Base-by-base conservation (phyloP, 495 filamentous ascomycete genomes). In the Acidiella bohemica region DNA sequence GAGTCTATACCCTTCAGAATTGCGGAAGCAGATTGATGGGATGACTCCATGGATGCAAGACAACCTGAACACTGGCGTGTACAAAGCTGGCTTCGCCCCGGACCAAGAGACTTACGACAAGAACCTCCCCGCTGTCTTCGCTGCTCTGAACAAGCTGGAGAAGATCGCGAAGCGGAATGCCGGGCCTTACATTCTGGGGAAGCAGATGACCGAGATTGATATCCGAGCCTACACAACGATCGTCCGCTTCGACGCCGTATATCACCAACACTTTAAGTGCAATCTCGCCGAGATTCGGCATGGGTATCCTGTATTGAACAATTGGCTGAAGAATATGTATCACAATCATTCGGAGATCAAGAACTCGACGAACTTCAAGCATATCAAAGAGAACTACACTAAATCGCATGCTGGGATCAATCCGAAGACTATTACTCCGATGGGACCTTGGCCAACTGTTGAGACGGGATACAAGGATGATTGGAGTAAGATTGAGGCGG, bases 341-440 rank as follows among this genome's bases (percentile, higher is more conserved):
- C 71, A 66, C 65, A 63, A 65, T 30, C 57, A 70, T 1, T 37
- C 46, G 4, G 67, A 62, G 2, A 59, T 49, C 24, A 50, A 36
- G 33, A 46, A 59, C 31, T 53, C 50, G 16, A 63, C 60, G 10
- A 42, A 61, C 31, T 63, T 61, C 46, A 54, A 36, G 30, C 70
- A 73, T 53, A 73, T 75, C 46, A 75, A 73, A 51, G 70, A 75
- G 46, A 71, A 72, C 53, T 73, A 73, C 41, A 70, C 66, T 3
- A 75, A 75, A 49, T 67, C 61, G 36, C 68, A 72, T 39, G 24
- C 19, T 19, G 58, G 52, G 23, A 54, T 63, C 36, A 63, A 63
- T 43, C 58, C 58, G 4, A 50, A 53, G 23, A 52, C 52, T 16
- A 61, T 63, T 39, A 63, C 59, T 14, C 60, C 60, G 1, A 38